These are phyloP conservation scores for Pharnaceum exiguum DNA, from an alignment of 148 eudicot genomes.

Conservation along the genomic window DNA sequence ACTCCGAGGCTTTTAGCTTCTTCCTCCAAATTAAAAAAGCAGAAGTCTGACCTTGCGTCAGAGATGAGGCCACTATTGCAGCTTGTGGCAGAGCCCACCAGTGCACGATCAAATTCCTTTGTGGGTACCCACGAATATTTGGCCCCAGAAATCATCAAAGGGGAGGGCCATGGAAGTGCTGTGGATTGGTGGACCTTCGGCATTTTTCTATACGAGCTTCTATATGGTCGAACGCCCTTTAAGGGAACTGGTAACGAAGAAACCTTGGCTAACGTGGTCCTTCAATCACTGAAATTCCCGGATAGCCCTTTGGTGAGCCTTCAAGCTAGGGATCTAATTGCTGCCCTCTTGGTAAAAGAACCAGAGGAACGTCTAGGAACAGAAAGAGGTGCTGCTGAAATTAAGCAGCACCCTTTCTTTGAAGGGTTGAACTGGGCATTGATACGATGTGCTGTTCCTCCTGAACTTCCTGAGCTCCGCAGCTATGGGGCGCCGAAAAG, in stretches of 20 bases:
- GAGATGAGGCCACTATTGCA: constrained; percentile 50
- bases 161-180: constrained; percentile 93
- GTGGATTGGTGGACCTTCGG: constrained; percentile 99
- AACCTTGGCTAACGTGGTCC: constrained; percentile 76
- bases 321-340: constrained; percentile 77
- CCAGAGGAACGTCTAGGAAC: constrained; percentile 73
- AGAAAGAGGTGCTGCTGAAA: constrained; percentile 87
- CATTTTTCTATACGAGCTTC: constrained; percentile 75
- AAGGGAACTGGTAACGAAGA: constrained; percentile 80
- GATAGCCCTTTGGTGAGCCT: constrained; percentile 78
- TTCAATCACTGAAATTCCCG: constrained; percentile 65
- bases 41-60: constrained; percentile 41
- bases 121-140: constrained; percentile 95
- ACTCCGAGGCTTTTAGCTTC: constrained; percentile 50
- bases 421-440: constrained; percentile 92
- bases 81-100: constrained; percentile 90
- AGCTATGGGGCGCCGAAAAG: constrained; percentile 25
- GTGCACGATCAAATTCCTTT: constrained; percentile 86
- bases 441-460: constrained; percentile 82
- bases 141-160: constrained; percentile 88
- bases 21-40: constrained; percentile 38
- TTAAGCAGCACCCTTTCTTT: constrained; percentile 85
- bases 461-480: constrained; percentile 58
- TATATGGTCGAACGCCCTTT: constrained; percentile 89
- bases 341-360: constrained; percentile 67